Percentiles rank a stretch among this genome's conserved stretches.
phyloP scores from a whole-genome alignment of 2,329 filamentous ascomycete species.

The Cytospora paraplurivora region DNA sequence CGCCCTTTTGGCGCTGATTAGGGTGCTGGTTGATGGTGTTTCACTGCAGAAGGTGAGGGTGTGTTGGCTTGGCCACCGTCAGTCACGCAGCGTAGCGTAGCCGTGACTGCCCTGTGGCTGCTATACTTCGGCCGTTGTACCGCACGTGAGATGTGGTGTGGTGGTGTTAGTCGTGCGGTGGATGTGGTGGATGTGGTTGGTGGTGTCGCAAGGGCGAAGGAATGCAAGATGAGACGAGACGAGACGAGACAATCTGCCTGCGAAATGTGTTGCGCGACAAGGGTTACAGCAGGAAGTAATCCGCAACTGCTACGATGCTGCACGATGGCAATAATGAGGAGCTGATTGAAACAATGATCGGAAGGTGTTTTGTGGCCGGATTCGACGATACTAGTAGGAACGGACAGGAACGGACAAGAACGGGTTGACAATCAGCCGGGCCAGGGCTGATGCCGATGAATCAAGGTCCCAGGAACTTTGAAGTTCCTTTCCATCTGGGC shows the following conservation, averaged over 20 bases:
- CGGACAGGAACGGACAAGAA: constrained; percentile 1
- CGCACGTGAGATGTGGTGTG: neutral
- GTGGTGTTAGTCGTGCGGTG: neutral
- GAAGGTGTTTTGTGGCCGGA: constrained; percentile 3
- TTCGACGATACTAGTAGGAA: neutral
- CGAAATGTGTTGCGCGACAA: neutral
- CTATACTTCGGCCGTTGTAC: neutral
- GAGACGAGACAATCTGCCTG: constrained; percentile 9
- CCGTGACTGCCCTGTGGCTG: neutral
- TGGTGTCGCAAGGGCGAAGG: constrained; percentile 12
- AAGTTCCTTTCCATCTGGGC: constrained; percentile 18
- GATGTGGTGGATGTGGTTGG: neutral
- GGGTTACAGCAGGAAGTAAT: constrained; percentile 2
- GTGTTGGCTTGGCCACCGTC: constrained; percentile 14
- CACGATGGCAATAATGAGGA: constrained; percentile 5
- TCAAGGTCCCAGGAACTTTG: constrained; percentile 20
- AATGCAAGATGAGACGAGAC: constrained; percentile 13
- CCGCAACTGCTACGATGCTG: neutral
- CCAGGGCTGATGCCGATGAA: constrained; percentile 32
- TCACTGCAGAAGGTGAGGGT: constrained; percentile 21
- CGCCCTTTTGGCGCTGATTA: constrained; percentile 22
- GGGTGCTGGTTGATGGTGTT: constrained; percentile 17
- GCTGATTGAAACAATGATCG: neutral
- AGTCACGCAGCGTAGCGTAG: constrained; percentile 19
- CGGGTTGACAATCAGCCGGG: constrained; percentile 5